Percentiles rank a stretch among this genome's conserved stretches.
These are phyloP conservation scores for Colletotrichum theobromicola DNA, from an alignment of 2,329 filamentous ascomycete genomes.

Conservation along the genomic window DNA sequence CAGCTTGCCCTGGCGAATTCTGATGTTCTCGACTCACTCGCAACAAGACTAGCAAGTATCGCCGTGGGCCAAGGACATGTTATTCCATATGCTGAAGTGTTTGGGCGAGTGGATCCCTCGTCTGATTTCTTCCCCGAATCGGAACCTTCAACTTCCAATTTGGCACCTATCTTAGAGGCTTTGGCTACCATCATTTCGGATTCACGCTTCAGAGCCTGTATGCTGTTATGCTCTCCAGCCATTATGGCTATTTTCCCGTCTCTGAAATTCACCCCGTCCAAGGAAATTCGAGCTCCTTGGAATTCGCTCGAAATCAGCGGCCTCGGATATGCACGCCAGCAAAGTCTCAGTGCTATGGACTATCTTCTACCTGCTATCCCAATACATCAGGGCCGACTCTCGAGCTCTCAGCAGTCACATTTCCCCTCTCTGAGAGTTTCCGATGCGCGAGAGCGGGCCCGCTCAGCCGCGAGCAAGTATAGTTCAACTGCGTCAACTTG, in stretches of 20 bases:
- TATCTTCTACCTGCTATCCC: slow-evolving; percentile 65
- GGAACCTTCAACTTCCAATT: slow-evolving; percentile 61
- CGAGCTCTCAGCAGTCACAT: slow-evolving; percentile 40
- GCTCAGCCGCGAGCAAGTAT: slow-evolving; percentile 29
- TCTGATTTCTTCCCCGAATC: slow-evolving; percentile 65
- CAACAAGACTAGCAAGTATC: slow-evolving; percentile 74
- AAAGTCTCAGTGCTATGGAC: slow-evolving; percentile 64
- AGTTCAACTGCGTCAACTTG: slow-evolving; percentile 30
- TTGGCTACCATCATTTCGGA: slow-evolving; percentile 78
- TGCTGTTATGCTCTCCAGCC: slow-evolving; percentile 71
- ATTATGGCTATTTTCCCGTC: slow-evolving; percentile 73
- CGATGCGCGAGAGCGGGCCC: slow-evolving; percentile 40
- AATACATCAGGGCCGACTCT: slow-evolving; percentile 34
- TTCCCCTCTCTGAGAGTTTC: slow-evolving; percentile 60
- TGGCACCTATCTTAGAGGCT: slow-evolving; percentile 78
- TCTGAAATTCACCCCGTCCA: slow-evolving; percentile 55
- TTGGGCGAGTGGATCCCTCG: slow-evolving; percentile 59
- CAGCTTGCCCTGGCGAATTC: slow-evolving; percentile 73
- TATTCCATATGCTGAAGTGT: slow-evolving; percentile 65
- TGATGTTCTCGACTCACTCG: slow-evolving; percentile 80
- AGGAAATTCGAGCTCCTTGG: slow-evolving; percentile 55
- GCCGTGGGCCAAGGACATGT: slow-evolving; percentile 72
- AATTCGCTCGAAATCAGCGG: slow-evolving; percentile 59
- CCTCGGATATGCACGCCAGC: slow-evolving; percentile 49
- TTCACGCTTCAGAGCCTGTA: slow-evolving; percentile 78